Base-by-base conservation (phyloP, 495 filamentous ascomycete genomes). In the Bathelium albidoporum region DNA sequence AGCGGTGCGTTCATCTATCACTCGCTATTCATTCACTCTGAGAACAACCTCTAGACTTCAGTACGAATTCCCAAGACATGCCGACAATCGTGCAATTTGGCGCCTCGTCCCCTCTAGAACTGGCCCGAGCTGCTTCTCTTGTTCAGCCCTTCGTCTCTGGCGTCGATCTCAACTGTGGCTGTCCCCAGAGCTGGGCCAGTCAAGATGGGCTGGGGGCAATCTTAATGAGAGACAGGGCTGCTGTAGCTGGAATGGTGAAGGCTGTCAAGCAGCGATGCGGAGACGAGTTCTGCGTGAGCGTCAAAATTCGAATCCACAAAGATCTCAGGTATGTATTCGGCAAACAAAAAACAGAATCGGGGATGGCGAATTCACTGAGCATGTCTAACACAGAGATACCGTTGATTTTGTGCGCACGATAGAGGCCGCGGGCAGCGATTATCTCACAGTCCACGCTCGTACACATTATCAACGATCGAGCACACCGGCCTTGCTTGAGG, bases 101-200 rank as follows among this genome's bases (percentile, higher is more conserved):
- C 43, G 77, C 79, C 55, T 82, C 78, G 66, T 75, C 74, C 0
- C 76, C 82, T 28, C 64, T 73, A 14, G 85, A 88, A 67, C 78
- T 88, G 61, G 79, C 82, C 1, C 75, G 83, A 24, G 83, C 85
- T 0, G 82, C 83, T 0, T 75, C 82, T 43, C 79, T 87, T 62
- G 80, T 82, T 34, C 79, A 76, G 4, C 84, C 85, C 20, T 85
- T 76, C 64, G 75, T 79, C 64, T 81, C 79, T 60, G 85, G 85
- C 63, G 80, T 88, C 20, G 83, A 87, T 66, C 72, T 88, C 16
- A 88, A 88, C 71, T 88, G 85, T 69, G 85, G 85, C 12, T 88
- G 85, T 64, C 85, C 85, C 1, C 85, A 88, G 73, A 81, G 79
- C 2, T 88, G 85, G 85, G 85, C 85, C 0, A 83, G 85, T 63